Evolutionary conservation across 176 grass and related monocot genomes (phyloP).

Genomic region (Phragmites australis): DNA sequence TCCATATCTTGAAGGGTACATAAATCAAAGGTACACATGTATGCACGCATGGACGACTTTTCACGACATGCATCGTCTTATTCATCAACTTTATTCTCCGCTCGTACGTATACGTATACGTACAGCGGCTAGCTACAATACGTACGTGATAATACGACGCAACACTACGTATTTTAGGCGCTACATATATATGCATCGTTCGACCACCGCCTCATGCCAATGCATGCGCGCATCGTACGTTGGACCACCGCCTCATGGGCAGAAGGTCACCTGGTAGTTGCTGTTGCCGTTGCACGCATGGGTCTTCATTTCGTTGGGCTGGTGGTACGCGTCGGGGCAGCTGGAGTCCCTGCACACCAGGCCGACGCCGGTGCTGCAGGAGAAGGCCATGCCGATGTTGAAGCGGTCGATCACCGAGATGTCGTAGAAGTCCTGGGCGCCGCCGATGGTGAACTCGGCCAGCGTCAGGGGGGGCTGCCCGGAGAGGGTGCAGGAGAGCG

Average conservation of each 20-base stretch:
- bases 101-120: too few species aligned
- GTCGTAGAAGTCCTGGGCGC: background rate
- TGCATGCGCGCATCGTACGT: background rate
- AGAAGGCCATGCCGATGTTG: slow-evolving; percentile 28
- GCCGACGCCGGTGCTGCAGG: background rate
- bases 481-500: background rate
- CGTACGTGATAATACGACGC: too few species aligned
- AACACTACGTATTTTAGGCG: too few species aligned
- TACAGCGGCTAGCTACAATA: too few species aligned
- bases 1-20: too few species aligned
- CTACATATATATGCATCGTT: too few species aligned
- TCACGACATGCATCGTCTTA: too few species aligned
- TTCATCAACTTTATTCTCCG: too few species aligned
- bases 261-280: slow-evolving; percentile 29
- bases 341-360: background rate
- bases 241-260: slow-evolving; percentile 6
- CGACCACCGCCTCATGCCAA: too few species aligned
- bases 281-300: slow-evolving; percentile 2
- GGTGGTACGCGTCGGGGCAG: background rate
- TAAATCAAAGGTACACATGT: too few species aligned
- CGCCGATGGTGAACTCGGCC: slow-evolving; percentile 18
- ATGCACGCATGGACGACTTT: too few species aligned
- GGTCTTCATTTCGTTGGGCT: background rate
- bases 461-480: slow-evolving; percentile 8
- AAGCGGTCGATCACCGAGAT: slow-evolving; percentile 18